Percentiles rank a stretch among this genome's conserved stretches.
Conservation (phyloP, 306 rosid genomes). For the Acmispon strigosus region DNA sequence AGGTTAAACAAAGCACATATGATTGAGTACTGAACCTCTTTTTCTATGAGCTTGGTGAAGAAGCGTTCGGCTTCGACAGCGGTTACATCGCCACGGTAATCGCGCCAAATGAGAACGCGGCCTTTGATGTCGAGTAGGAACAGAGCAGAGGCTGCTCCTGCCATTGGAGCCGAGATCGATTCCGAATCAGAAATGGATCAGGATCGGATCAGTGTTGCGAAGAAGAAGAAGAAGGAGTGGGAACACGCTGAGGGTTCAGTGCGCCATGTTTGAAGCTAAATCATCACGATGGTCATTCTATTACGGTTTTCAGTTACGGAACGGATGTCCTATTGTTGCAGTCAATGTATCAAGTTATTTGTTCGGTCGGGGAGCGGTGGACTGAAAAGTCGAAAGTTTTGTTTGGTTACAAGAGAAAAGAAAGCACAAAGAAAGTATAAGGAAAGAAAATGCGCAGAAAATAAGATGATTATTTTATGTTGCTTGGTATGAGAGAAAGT, state of each 20-base stretch:
- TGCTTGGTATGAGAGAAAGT: no score
- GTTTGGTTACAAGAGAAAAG: no score
- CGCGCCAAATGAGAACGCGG: conserved; percentile 99
- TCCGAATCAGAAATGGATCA: conserved; percentile 29
- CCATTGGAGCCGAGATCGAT: conserved; percentile 36
- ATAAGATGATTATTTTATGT: no score
- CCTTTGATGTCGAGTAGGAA: conserved; percentile 99
- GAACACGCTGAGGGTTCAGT: conserved; percentile 11
- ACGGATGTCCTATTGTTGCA: not conserved
- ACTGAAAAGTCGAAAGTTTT: not conserved
- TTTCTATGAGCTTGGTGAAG: conserved; percentile 97
- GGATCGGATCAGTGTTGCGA: conserved; percentile 22
- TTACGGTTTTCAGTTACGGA: not conserved
- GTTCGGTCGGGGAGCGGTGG: not conserved
- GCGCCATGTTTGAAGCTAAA: conserved; percentile 13
- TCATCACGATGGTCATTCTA: conserved; percentile 4
- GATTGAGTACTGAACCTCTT: conserved; percentile 53
- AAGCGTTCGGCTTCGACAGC: conserved; percentile 91
- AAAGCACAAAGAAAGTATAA: no score
- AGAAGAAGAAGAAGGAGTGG: no score
- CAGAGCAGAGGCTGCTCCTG: conserved; percentile 98
- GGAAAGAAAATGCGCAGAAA: no score
- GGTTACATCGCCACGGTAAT: conserved; percentile 97
- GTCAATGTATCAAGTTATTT: not conserved
- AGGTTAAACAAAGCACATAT: not conserved